Base-by-base conservation (phyloP, 2,329 filamentous ascomycete species). In the Phialophora verrucosa region DNA sequence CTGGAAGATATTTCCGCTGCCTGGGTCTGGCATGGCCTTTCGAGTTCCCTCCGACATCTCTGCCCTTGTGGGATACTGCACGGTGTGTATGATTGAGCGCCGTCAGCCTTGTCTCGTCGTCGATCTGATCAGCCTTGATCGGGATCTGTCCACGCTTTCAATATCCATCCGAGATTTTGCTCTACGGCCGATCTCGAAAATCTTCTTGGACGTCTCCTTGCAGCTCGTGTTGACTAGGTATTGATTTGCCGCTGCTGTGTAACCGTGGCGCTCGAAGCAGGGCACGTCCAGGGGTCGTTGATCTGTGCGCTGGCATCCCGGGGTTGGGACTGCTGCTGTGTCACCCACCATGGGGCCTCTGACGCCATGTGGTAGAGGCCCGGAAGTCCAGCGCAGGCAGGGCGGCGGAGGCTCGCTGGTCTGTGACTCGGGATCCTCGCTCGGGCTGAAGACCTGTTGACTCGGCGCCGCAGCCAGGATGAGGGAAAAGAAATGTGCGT, bases 261-360 rank as follows among this genome's bases (percentile, higher is more conserved):
- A 20, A 59, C 57, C 42, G 25, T n/a, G 57, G 42, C 57, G 27
- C 12, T n/a, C 20, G 25, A 20, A 11, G 49, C 38, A 44, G 38
- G 38, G 38, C 10, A 27, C 27, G 10, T 4, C 23, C 25, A n/a
- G 20, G 49, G 49, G 49, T 17, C 27, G 20, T 25, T 51, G 25
- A 29, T 29, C 49, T 23, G 49, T 51, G 49, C 20, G 20, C 11
- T 51, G 49, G 12, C 49, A 51, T 14, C 23, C 49, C 49, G 49
- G 49, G 49, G 49, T 23, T 51, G 49, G 38, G 38, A n/a, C n/a
- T 32, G 57, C 57, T 59, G 57, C 57, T 50, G 57, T 59, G 57
- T 59, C 42, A 59, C 56, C 32, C 42, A 59, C 38, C 38, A n/a
- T n/a, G 27, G 17, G 17, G 17, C 14, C 5, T 44, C 14, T 44